Evolutionary conservation across 805 yeast species (phyloP).

Genomic region (Schizosaccharomyces osmophilus): DNA sequence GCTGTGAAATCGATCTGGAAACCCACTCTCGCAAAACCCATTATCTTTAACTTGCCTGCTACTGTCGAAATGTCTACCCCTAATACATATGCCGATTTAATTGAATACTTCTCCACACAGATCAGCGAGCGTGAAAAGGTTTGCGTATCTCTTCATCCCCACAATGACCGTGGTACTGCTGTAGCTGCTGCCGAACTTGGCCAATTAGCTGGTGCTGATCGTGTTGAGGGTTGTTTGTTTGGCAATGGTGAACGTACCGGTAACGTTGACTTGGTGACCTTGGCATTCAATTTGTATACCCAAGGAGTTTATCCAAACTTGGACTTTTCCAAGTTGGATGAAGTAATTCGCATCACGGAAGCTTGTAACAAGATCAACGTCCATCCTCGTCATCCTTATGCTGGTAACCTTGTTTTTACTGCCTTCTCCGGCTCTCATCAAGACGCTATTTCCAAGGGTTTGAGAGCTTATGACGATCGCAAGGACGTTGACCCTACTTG

Average conservation of each 20-base stretch:
- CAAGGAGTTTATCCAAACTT: slow-evolving; percentile 51
- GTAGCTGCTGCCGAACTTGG: slow-evolving; percentile 77
- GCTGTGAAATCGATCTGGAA: slow-evolving; percentile 56
- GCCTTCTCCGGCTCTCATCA: slow-evolving; percentile 75
- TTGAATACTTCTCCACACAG: slow-evolving; percentile 42
- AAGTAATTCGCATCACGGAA: slow-evolving; percentile 49
- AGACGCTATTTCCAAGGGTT: slow-evolving; percentile 72
- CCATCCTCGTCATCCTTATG: slow-evolving; percentile 58
- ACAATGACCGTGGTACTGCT: slow-evolving; percentile 68
- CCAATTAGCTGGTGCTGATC: slow-evolving; percentile 64
- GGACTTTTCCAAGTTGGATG: slow-evolving; percentile 43
- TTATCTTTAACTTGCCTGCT: slow-evolving; percentile 63
- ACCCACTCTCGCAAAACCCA: slow-evolving; percentile 38
- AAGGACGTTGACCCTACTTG: slow-evolving; percentile 20
- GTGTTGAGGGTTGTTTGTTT: slow-evolving; percentile 65
- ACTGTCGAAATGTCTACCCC: slow-evolving; percentile 68
- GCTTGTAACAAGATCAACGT: slow-evolving; percentile 62
- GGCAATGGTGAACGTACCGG: slow-evolving; percentile 82
- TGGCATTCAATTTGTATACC: slow-evolving; percentile 53
- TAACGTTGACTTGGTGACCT: slow-evolving; percentile 57
- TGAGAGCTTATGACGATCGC: slow-evolving; percentile 17
- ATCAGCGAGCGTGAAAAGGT: slow-evolving; percentile 44
- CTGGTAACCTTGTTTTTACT: slow-evolving; percentile 60
- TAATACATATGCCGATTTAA: slow-evolving; percentile 63
- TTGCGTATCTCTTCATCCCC: slow-evolving; percentile 57